Evolutionary conservation across 2,329 filamentous ascomycete genomes (phyloP).

Genomic region (Talaromyces rugulosus): DNA sequence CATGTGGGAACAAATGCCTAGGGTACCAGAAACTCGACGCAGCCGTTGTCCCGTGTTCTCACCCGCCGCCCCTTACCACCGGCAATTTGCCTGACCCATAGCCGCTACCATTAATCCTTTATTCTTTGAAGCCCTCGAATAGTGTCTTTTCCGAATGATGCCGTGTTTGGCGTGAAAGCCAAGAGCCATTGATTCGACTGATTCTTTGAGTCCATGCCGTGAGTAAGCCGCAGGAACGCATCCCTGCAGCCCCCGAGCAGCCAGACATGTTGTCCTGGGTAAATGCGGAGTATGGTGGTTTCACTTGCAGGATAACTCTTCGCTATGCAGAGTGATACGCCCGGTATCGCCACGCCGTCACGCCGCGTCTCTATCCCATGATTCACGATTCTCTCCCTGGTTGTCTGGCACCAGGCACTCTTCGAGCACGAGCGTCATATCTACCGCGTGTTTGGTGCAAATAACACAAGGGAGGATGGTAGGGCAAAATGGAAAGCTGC

Average conservation of each 20-base stretch:
- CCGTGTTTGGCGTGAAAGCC: neutral
- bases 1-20: constrained; percentile 1
- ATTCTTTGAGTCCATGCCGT: neutral
- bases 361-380: neutral
- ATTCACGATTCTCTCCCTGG: neutral
- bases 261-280: neutral
- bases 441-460: neutral
- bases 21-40: neutral
- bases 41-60: constrained; percentile 10
- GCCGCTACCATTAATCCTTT: neutral
- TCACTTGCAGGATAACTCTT: neutral
- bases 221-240: neutral
- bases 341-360: neutral
- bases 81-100: neutral
- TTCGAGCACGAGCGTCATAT: neutral
- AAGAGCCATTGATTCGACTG: neutral
- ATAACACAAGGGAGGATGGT: neutral
- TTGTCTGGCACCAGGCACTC: neutral
- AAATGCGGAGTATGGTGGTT: neutral
- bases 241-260: neutral
- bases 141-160: neutral
- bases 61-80: constrained; percentile 11
- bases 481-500: neutral
- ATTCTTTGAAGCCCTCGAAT: neutral
- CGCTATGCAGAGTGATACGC: neutral